Conservation (phyloP, 495 filamentous ascomycete genomes). For the Friedmanniomyces simplex region DNA sequence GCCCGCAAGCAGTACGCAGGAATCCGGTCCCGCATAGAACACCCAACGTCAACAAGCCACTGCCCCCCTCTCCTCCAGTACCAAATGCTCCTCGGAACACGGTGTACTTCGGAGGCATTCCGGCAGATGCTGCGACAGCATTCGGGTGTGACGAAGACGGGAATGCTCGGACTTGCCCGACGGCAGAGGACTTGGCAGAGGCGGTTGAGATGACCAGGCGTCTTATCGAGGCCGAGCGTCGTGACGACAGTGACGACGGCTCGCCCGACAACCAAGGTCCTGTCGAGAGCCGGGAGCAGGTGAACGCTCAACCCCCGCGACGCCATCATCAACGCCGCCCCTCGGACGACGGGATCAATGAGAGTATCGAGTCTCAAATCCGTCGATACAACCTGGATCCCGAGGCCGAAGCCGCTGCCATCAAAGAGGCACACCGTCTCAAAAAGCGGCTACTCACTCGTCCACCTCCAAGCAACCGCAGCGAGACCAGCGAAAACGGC, state of each 20-base stretch:
- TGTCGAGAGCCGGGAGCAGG: not conserved
- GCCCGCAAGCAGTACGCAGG: too few species aligned
- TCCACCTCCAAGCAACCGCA: not conserved
- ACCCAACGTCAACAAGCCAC: not conserved
- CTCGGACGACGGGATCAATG: not conserved
- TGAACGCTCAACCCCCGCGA: not conserved
- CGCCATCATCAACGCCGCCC: not conserved
- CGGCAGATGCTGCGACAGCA: not conserved
- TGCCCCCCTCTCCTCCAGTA: not conserved
- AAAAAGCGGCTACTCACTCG: not conserved
- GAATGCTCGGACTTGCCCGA: not conserved
- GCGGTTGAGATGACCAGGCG: not conserved
- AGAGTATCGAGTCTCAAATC: not conserved
- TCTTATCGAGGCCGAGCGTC: not conserved
- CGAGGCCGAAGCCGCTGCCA: not conserved
- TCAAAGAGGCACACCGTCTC: not conserved
- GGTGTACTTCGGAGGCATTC: not conserved
- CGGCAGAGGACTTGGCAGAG: not conserved
- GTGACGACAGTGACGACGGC: not conserved
- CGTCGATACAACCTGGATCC: not conserved
- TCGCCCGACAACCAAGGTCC: not conserved
- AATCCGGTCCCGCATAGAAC: not conserved
- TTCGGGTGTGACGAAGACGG: not conserved
- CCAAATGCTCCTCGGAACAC: not conserved
- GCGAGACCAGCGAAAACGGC: not conserved